Conservation (phyloP, 352 stramenopile genomes). For the Phytophthora niederhauseri region DNA sequence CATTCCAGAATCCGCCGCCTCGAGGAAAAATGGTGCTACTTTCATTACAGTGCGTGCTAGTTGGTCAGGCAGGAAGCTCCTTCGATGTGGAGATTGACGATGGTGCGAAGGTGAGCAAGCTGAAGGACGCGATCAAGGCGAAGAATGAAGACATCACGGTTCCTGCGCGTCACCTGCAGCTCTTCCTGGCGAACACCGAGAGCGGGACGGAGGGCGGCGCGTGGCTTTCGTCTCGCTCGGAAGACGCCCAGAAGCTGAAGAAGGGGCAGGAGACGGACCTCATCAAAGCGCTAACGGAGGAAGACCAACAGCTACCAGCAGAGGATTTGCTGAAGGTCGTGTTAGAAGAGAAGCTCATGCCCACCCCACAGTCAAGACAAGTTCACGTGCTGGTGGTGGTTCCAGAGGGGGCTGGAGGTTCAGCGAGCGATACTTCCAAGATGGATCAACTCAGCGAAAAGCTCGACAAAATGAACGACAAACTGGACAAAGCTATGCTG, state of each 20-base stretch:
- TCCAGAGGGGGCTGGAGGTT: background rate
- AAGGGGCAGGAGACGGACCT: background rate
- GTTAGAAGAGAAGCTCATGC: too few species aligned
- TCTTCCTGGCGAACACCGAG: too few species aligned
- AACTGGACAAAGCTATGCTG: constrained; percentile 8
- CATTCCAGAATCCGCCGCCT: background rate
- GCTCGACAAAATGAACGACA: constrained; percentile 17
- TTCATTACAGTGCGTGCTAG: background rate
- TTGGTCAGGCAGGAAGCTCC: background rate
- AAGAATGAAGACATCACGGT: too few species aligned
- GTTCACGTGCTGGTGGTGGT: constrained; percentile 4
- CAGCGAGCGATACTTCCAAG: constrained; percentile 12
- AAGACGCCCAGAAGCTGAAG: constrained; percentile 7
- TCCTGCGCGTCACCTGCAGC: too few species aligned
- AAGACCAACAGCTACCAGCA: too few species aligned
- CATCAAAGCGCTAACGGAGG: background rate
- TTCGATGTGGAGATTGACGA: rapidly evolving
- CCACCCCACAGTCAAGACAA: background rate
- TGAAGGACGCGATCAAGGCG: background rate
- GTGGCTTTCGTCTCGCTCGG: background rate
- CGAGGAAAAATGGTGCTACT: background rate
- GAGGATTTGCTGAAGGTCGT: too few species aligned
- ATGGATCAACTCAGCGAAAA: constrained; percentile 14
- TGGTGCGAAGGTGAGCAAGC: rapidly evolving
- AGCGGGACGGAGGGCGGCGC: background rate